Evolutionary conservation across 768 basidiomycete species (phyloP), one percentile per base, ranked within the genome.

Genomic region (Collybiopsis confluens): DNA sequence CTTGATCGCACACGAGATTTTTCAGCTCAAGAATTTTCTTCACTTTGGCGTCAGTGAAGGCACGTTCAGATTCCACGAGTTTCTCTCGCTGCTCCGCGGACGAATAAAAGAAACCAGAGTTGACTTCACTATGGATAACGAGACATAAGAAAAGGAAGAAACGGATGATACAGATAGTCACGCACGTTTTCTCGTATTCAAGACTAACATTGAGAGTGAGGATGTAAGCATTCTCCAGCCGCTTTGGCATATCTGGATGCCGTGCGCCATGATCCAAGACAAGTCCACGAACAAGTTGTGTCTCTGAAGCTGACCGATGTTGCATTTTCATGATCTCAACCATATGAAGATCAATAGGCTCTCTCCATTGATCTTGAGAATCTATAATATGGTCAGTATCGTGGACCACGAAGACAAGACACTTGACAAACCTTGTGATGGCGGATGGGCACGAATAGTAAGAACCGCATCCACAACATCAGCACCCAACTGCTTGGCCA

Each of bases 311-410:
- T 40, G 89, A 95, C 63, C 95, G 89, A 73, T 99, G 97, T 70
- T 97, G 96, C 97, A 99, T 99, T 76, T 98, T 98, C 97, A 98
- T 98, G 58, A 98, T 86, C 73, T 99, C 97, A 48, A 99, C 76
- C 97, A 99, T 99, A 73, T 98, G 96, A 54, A 99, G 77, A 75
- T 99, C 97, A 65, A 98, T 95, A 46, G 95, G 93, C 61, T 94
- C 86, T 50, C 79, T 80, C 78, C 82, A 88, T 60, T 85, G 82
- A 64, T 88, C 85, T 57, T 75, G 72, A 18, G 79, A 69, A 57
- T 81, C 83, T 88, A 59, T 49, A n/a, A n/a, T n/a, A n/a, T n/a
- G n/a, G n/a, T 53, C 53, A 58, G 59, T 57, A 61, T 6, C 8
- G 27, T 3, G 13, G 0, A 44, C 1, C 16, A 10, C 27, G 24